These are phyloP conservation scores for Phytophthora syringae DNA, from an alignment of 352 stramenopile genomes.

Conservation along the genomic window DNA sequence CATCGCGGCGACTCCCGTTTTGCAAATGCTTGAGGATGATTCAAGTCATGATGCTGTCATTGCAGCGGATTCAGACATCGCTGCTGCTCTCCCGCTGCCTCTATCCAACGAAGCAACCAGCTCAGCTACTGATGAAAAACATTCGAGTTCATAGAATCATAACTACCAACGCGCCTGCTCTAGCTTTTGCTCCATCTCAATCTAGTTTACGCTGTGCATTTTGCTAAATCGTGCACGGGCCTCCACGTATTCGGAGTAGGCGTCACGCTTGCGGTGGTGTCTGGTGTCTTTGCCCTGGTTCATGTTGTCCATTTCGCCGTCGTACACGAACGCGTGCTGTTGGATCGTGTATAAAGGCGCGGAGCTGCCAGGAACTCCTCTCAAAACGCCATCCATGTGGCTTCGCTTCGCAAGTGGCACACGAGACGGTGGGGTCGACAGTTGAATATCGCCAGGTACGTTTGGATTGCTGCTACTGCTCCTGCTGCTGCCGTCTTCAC, in stretches of 20 bases:
- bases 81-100: slow-evolving; percentile 19
- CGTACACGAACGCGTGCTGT: slow-evolving; percentile 64
- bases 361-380: slow-evolving; percentile 53
- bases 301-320: slow-evolving; percentile 80
- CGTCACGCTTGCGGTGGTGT: slow-evolving; percentile 83
- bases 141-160: slow-evolving; percentile 12
- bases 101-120: slow-evolving; percentile 17
- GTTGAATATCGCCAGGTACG: slow-evolving; percentile 11
- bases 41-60: slow-evolving; percentile 13
- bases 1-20: slow-evolving; percentile 3
- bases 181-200: neutral
- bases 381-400: slow-evolving; percentile 82
- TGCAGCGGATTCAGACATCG: slow-evolving; percentile 16
- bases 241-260: slow-evolving; percentile 90
- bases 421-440: slow-evolving; percentile 31
- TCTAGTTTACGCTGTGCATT: slow-evolving; percentile 87
- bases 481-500: slow-evolving; percentile 42
- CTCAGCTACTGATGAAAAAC: slow-evolving; percentile 19
- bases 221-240: slow-evolving; percentile 89
- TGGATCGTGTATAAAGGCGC: slow-evolving; percentile 48
- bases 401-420: slow-evolving; percentile 72
- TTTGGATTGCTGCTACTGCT: slow-evolving; percentile 28
- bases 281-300: slow-evolving; percentile 76
- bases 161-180: neutral
- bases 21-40: slow-evolving; percentile 7